Evolutionary conservation across 768 basidiomycete species (phyloP), one percentile per base, ranked within the genome.

Genomic region (Lactarius vividus): DNA sequence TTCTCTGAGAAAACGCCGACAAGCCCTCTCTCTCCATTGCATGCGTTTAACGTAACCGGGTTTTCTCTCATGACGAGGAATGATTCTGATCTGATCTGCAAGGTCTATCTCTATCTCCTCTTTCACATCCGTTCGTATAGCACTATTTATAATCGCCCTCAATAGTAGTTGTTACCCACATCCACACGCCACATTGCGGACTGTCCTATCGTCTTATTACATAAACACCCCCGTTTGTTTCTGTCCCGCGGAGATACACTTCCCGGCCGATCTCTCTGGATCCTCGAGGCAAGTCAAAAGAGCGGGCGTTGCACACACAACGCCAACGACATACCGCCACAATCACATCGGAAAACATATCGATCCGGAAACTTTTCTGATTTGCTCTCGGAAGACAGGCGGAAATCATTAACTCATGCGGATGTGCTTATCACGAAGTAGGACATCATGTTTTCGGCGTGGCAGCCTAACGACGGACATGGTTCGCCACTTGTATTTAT

Each of bases 381-480:
- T 59, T 63, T 63, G 53, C 66, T 39, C 52, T 52, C 33, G 28
- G 56, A 59, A 59, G 62, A 54, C 35, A 37, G 57, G 67, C 37
- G 56, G 59, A 37, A 65, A 55, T 66, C 58, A 59, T 66, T 20
- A 33, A 67, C 40, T 57, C 42, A 42, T 29, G 26, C 52, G 59
- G 31, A 52, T 39, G 61, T 67, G 65, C 40, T 66, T 58, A 66
- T 67, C 67, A 68, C 49, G 61, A 63, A 69, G 59, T 35, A 61
- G 18, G 55, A 65, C 69, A 70, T 65, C 69, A 69, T 70, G 69
- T 69, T 69, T 69, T 54, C 57, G 39, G 69, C 67, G 56, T 65
- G 69, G 69, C 64, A 69, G 49, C 69, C 68, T 70, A 70, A 55
- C 67, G 61, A 70, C 68, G 58, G 61, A 65, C 57, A 63, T 54